Evolutionary conservation across 2,329 filamentous ascomycete genomes (phyloP).

Genomic region (Didymella keratinophila): DNA sequence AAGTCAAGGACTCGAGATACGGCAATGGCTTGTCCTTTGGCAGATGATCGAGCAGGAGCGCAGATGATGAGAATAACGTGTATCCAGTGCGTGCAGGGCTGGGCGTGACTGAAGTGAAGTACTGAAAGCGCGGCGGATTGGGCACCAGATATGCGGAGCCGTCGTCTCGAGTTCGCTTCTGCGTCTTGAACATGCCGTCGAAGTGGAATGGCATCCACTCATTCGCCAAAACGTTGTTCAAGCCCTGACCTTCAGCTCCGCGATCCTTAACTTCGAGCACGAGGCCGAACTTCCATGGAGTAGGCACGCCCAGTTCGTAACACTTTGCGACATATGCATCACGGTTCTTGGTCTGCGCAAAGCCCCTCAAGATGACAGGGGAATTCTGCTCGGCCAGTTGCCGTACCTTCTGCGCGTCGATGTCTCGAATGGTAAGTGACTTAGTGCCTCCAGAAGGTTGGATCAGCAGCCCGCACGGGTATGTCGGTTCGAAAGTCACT

Average conservation of each 20-base stretch:
- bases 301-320: neutral
- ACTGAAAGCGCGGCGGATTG: neutral
- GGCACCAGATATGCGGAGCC: conserved; percentile 12
- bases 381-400: neutral
- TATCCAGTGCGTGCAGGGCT: neutral
- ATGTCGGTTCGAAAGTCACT: neutral
- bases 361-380: neutral
- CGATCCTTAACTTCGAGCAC: neutral
- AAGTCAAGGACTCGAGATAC: conserved; percentile 53
- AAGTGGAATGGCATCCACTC: conserved; percentile 66
- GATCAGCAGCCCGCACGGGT: neutral
- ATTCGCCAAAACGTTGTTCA: conserved; percentile 53
- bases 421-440: neutral
- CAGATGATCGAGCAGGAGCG: neutral
- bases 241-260: neutral
- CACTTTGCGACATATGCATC: neutral
- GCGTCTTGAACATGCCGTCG: conserved; percentile 65
- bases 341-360: neutral
- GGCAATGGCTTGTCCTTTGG: conserved; percentile 29
- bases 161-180: conserved; percentile 49
- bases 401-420: neutral
- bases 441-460: neutral
- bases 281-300: neutral
- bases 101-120: neutral
- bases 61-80: neutral